These are phyloP conservation scores for Prunus campanulata DNA, from an alignment of 306 rosid genomes.

Conservation along the genomic window DNA sequence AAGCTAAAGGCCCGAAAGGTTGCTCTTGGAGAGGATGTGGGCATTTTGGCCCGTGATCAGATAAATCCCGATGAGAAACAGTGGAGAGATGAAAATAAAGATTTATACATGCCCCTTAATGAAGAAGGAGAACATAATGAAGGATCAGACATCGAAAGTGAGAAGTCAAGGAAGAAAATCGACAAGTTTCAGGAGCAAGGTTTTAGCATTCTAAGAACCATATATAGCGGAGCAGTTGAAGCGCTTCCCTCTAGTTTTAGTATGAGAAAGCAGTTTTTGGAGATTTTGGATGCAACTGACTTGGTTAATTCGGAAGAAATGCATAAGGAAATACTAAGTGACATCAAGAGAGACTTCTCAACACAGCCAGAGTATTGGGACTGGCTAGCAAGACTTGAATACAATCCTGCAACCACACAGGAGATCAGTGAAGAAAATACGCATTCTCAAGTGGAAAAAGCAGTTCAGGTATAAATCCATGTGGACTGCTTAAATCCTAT, in stretches of 20 bases:
- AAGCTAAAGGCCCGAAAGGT: slow-evolving; percentile 87
- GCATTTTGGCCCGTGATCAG: slow-evolving; percentile 46
- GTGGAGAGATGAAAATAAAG: slow-evolving; percentile 81
- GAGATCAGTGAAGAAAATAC: slow-evolving; percentile 39
- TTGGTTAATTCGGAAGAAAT: slow-evolving; percentile 63
- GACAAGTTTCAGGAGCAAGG: slow-evolving; percentile 60
- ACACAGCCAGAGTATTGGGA: slow-evolving; percentile 78
- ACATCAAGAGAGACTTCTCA: slow-evolving; percentile 67
- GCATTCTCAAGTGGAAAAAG: slow-evolving; percentile 47
- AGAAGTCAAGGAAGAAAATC: slow-evolving; percentile 35
- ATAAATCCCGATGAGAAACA: slow-evolving; percentile 53
- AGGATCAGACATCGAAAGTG: slow-evolving; percentile 28
- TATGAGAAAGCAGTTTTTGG: slow-evolving; percentile 71
- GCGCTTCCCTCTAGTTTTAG: slow-evolving; percentile 71
- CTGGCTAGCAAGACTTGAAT: slow-evolving; percentile 80
- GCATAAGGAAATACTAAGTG: slow-evolving; percentile 56
- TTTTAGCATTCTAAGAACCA: slow-evolving; percentile 47
- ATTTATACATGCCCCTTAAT: slow-evolving; percentile 62
- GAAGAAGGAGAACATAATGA: slow-evolving; percentile 36
- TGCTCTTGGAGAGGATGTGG: slow-evolving; percentile 88
- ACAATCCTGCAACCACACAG: slow-evolving; percentile 30
- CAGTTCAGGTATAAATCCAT: slow-evolving; percentile 61
- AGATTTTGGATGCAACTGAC: slow-evolving; percentile 72
- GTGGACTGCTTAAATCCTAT: neutral
- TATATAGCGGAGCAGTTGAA: slow-evolving; percentile 63